Evolutionary conservation across 257 asterid genomes (phyloP).

Genomic region (Dorcoceras hygrometricum): DNA sequence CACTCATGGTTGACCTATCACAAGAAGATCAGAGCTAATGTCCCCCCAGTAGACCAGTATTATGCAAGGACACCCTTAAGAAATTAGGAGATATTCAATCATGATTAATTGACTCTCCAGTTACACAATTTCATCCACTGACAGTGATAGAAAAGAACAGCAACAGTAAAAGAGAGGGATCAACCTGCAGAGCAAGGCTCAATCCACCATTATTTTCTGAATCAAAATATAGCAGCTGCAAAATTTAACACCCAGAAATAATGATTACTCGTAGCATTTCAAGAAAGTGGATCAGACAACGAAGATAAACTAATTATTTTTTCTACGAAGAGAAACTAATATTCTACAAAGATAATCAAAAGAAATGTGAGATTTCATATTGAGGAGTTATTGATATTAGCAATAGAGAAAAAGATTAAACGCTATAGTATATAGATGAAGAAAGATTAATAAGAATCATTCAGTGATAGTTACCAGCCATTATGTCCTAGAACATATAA

Average conservation of each 20-base stretch:
- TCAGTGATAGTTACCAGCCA: no score
- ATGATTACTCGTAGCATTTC: no score
- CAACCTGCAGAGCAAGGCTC: slow-evolving; percentile 88
- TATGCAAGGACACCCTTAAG: not conserved
- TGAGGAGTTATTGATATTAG: no score
- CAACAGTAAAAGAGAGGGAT: slow-evolving; percentile 10
- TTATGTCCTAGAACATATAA: not conserved
- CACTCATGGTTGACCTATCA: not conserved
- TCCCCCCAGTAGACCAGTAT: no score
- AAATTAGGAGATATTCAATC: slow-evolving; percentile 8
- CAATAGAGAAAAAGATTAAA: no score
- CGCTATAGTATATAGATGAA: no score
- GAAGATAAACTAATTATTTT: no score
- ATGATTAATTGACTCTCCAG: not conserved
- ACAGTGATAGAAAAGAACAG: slow-evolving; percentile 2
- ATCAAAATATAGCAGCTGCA: slow-evolving; percentile 92
- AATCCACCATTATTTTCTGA: slow-evolving; percentile 82
- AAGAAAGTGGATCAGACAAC: not conserved
- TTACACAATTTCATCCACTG: slow-evolving; percentile 6
- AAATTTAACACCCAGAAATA: slow-evolving; percentile 5
- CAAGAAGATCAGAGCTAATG: not conserved
- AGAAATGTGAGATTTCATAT: no score
- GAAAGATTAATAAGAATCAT: no score
- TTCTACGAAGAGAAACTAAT: no score
- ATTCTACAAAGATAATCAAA: no score